A percentile compares a stretch with the other conserved stretches of the same genome.
Evolutionary conservation across 2,329 filamentous ascomycete genomes (phyloP).

Genomic region (Myriangium duriaei): DNA sequence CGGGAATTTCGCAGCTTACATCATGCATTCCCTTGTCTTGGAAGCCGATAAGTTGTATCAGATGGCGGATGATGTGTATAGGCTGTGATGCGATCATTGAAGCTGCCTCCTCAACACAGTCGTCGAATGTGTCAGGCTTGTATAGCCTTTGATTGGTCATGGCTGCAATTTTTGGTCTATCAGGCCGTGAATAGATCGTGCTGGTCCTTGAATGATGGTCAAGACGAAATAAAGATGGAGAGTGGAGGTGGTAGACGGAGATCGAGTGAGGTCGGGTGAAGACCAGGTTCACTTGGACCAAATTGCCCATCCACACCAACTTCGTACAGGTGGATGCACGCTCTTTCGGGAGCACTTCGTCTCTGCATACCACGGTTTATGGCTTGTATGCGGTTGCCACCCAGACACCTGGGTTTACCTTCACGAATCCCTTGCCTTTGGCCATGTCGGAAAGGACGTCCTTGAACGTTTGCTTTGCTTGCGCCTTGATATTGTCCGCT

Average conservation of each 20-base stretch:
- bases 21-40: not conserved
- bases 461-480: constrained; percentile 1
- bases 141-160: not conserved
- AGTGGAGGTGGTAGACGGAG: too few species aligned
- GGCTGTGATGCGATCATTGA: not conserved
- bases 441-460: constrained; percentile 1
- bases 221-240: too few species aligned
- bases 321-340: too few species aligned
- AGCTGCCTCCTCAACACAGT: constrained; percentile 1
- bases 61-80: not conserved
- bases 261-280: too few species aligned
- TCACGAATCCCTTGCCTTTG: not conserved
- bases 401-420: not conserved
- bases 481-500: not conserved
- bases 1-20: constrained; percentile 1
- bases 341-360: too few species aligned
- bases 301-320: too few species aligned
- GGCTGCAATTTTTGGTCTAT: too few species aligned
- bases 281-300: too few species aligned
- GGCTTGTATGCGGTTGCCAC: constrained; percentile 5
- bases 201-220: too few species aligned
- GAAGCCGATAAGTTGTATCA: constrained; percentile 4
- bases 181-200: too few species aligned
- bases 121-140: not conserved
- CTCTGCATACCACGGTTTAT: constrained; percentile 1